phyloP scores from a whole-genome alignment of 2,329 filamentous ascomycete species.

The Pseudocercospora fuligena region DNA sequence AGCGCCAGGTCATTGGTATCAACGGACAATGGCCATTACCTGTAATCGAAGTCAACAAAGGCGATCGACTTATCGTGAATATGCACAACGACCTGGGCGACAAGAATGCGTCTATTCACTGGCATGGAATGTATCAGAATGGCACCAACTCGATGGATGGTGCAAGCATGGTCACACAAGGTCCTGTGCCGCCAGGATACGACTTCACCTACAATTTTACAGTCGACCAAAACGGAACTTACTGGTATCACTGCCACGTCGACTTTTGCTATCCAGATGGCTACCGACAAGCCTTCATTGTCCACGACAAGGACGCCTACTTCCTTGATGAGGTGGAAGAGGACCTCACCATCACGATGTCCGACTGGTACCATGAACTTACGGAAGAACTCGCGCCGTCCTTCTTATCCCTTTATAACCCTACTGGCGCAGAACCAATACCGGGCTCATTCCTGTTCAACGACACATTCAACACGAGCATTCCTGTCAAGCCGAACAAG shows the following conservation, averaged over 20 bases:
- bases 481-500: conserved; percentile 55
- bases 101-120: conserved; percentile 69
- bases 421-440: conserved; percentile 66
- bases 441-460: conserved; percentile 69
- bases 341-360: conserved; percentile 70
- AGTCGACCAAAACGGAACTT: conserved; percentile 54
- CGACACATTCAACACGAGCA: conserved; percentile 55
- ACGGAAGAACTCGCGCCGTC: conserved; percentile 54
- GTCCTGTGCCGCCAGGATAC: conserved; percentile 65
- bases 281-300: conserved; percentile 66
- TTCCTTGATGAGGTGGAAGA: conserved; percentile 59
- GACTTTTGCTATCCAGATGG: conserved; percentile 70
- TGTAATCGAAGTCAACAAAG: conserved; percentile 72
- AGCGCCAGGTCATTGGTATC: conserved; percentile 64
- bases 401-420: conserved; percentile 60
- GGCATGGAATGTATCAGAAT: conserved; percentile 78
- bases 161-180: conserved; percentile 68
- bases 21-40: conserved; percentile 77
- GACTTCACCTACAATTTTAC: conserved; percentile 71
- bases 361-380: conserved; percentile 73
- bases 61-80: conserved; percentile 72
- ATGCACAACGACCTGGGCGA: conserved; percentile 70
- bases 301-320: conserved; percentile 63
- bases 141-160: conserved; percentile 78
- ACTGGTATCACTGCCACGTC: conserved; percentile 72